Percentiles rank a stretch among this genome's conserved stretches.
phyloP scores from a whole-genome alignment of 1,284 basidiomycete genomes.

The Neolentinus lepideus region DNA sequence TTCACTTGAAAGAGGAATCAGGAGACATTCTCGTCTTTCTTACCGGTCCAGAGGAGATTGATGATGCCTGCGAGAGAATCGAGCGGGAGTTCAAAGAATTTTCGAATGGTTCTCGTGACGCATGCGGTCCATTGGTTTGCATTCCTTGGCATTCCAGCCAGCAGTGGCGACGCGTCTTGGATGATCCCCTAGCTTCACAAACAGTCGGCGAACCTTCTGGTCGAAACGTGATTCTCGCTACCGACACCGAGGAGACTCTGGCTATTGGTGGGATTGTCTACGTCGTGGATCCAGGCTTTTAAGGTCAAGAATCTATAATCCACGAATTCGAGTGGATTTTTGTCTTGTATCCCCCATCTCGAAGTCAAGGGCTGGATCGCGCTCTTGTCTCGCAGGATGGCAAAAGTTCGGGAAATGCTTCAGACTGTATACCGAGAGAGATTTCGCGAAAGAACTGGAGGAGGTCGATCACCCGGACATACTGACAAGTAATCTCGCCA shows the following conservation, averaged over 20 bases:
- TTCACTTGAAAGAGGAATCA: conserved; percentile 91
- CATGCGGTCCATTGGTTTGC: no score
- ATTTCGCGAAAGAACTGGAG: conserved; percentile 92
- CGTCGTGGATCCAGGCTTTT: conserved; percentile 98
- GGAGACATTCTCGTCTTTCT: conserved; percentile 95
- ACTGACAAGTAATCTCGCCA: conserved; percentile 85
- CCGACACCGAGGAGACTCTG: conserved; percentile 97
- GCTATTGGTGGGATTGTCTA: conserved; percentile 99
- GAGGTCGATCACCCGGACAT: conserved; percentile 98
- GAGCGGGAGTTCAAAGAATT: no score
- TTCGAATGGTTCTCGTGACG: no score
- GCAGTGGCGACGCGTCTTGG: no score
- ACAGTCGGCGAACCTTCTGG: no score
- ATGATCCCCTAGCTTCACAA: no score
- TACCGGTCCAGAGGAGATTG: conserved; percentile 98
- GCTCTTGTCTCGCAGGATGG: conserved; percentile 94
- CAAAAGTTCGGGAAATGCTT: conserved; percentile 97
- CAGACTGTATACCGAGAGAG: conserved; percentile 94
- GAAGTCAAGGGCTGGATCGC: conserved; percentile 93
- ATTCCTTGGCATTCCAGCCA: no score
- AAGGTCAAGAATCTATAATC: conserved; percentile 97
- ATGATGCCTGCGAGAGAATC: conserved; percentile 87
- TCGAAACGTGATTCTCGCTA: conserved; percentile 92
- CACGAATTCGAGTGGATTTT: conserved; percentile 92
- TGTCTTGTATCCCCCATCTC: conserved; percentile 93